Evolutionary conservation across 805 yeast genomes (phyloP), one percentile per base, ranked within the genome.

Genomic region (Candida namnaoensis): DNA sequence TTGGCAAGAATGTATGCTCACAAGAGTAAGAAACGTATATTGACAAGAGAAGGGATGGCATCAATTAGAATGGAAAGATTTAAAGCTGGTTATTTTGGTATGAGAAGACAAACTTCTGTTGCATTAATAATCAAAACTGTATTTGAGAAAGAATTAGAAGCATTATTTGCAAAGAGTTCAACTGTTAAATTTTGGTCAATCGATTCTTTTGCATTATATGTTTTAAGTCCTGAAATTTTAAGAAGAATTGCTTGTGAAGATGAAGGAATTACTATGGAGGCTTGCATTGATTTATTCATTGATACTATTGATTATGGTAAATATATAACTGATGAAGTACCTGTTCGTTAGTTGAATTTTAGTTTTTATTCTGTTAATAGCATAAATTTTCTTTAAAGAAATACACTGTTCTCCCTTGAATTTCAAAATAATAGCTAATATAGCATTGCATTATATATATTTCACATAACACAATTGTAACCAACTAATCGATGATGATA

Each of bases 161-260:
- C 48, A 56, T 36, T 43, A 40, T 35, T 41, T 0, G 5, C n/a
- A 40, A 59, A 47, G 3, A 74, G 74, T 47, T 59, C 63, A 19
- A 74, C 78, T 1, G 56, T 82, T 7, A 59, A 63, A 37, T 82
- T 78, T 64, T 82, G 88, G 86, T 75, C 83, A 3, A 49, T 65
- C 1, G 66, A 68, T 23, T 72, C 74, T 41, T 83, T 80, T 52
- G 59, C 72, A 3, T 66, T 73, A 14, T 78, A 75, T 50, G 79
- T 82, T 2, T 56, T 83, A 24, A 78, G 85, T 7, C 80, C 82
- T 26, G 90, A 82, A 49, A 55, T 82, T 6, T 66, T 79, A 5
- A 59, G 76, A 7, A 59, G 77, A 28, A 50, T 80, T 19, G 70
- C 75, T 7, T 65, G 68, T 53, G 68, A 70, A 4, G 82, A 79